phyloP scores from a whole-genome alignment of 2,329 filamentous ascomycete genomes.

The Fusarium palustre region DNA sequence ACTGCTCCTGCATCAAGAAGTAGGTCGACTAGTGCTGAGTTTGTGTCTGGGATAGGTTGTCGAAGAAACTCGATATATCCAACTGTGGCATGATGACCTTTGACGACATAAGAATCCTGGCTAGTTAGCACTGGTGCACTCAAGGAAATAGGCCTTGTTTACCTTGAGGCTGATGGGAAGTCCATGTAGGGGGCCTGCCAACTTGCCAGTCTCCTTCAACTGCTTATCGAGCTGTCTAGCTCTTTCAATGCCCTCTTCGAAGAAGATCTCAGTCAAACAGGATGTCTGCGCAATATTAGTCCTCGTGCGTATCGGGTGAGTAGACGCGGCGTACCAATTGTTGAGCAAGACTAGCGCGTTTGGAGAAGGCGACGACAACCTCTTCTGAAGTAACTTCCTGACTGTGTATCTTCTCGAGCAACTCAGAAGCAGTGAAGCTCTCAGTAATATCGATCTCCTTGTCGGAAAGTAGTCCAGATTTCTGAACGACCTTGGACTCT shows the following conservation, averaged over 20 bases:
- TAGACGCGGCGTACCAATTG: constrained; percentile 17
- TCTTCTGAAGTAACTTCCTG: constrained; percentile 36
- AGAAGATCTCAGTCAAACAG: constrained; percentile 40
- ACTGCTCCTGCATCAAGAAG: constrained; percentile 46
- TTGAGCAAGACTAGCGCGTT: constrained; percentile 41
- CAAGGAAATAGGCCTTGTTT: rapidly evolving
- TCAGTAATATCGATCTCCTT: constrained; percentile 35
- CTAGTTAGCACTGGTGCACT: background rate
- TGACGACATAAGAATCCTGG: constrained; percentile 41
- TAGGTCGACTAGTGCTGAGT: constrained; percentile 43
- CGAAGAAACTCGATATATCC: constrained; percentile 46
- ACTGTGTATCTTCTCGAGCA: constrained; percentile 25
- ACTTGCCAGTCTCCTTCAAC: constrained; percentile 36
- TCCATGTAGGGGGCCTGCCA: constrained; percentile 39
- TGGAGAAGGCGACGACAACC: constrained; percentile 37
- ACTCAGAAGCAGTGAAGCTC: constrained; percentile 23
- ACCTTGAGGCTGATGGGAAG: constrained; percentile 45
- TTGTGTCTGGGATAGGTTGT: constrained; percentile 31
- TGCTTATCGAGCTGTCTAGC: constrained; percentile 35
- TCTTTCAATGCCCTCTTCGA: constrained; percentile 33
- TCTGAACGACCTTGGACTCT: constrained; percentile 18
- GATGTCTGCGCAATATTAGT: constrained; percentile 21
- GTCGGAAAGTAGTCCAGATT: constrained; percentile 27
- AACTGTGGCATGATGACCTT: constrained; percentile 42
- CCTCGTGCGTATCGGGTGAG: rapidly evolving